These are phyloP conservation scores for Exophiala phaeomuriformis DNA, from an alignment of 2,329 filamentous ascomycete species.

Conservation along the genomic window DNA sequence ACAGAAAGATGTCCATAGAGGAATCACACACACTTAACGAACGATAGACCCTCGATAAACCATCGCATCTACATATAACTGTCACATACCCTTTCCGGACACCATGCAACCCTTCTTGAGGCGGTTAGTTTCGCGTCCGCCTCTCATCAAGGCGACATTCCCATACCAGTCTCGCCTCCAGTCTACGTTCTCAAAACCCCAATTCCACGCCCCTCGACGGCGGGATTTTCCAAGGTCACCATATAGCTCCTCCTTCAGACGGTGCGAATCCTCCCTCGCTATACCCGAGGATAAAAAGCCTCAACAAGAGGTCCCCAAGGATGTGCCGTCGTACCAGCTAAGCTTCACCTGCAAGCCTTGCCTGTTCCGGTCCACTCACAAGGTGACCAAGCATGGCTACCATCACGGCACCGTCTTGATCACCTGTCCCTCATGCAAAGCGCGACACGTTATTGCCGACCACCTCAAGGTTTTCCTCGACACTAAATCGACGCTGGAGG, in stretches of 20 bases:
- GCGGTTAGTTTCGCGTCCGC: background rate
- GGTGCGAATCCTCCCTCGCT: conserved; percentile 21
- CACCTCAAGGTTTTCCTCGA: conserved; percentile 60
- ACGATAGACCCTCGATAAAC: background rate
- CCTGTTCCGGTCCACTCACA: conserved; percentile 69
- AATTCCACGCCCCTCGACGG: conserved; percentile 1
- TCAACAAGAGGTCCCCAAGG: conserved; percentile 1
- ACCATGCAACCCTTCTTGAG: conserved; percentile 11
- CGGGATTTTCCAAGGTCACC: background rate
- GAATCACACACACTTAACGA: background rate
- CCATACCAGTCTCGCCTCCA: background rate
- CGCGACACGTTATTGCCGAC: conserved; percentile 85
- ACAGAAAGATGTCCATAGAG: background rate
- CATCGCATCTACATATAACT: background rate
- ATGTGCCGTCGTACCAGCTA: conserved; percentile 61
- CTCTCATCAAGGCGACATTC: background rate
- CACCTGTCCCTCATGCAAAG: conserved; percentile 76
- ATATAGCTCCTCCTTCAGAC: conserved; percentile 2
- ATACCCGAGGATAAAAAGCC: conserved; percentile 9
- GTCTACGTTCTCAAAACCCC: conserved; percentile 4
- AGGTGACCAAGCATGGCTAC: conserved; percentile 55
- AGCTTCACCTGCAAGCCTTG: conserved; percentile 92
- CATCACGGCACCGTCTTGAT: conserved; percentile 85
- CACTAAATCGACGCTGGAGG: conserved; percentile 37
- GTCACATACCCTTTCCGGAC: background rate